Percentiles rank a stretch among this genome's conserved stretches.
phyloP scores from a whole-genome alignment of 257 asterid species.

The Gentiana macrophylla region DNA sequence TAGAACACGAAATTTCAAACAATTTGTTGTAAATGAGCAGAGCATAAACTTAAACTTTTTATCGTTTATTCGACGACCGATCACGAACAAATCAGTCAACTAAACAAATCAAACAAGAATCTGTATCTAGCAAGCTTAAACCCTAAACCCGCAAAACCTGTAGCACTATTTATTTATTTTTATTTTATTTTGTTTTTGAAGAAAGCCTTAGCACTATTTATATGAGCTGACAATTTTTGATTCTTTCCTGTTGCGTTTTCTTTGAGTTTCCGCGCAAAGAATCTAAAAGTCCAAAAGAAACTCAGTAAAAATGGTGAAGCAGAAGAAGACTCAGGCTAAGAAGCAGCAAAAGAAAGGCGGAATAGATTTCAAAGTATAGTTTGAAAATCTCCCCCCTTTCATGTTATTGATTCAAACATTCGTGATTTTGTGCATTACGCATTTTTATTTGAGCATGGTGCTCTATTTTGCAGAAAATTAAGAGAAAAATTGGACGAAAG shows the following conservation, averaged over 20 bases:
- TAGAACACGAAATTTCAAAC: too few relatives aligned
- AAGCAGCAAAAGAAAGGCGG: constrained; percentile 54
- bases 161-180: neutral
- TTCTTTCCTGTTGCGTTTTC: too few relatives aligned
- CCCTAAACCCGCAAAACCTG: constrained; percentile 2
- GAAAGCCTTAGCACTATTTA: neutral
- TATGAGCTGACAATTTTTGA: neutral
- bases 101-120: too few relatives aligned
- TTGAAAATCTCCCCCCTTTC: neutral
- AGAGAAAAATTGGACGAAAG: constrained; percentile 80
- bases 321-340: constrained; percentile 58
- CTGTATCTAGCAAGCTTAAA: constrained; percentile 2
- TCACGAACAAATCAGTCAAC: too few relatives aligned
- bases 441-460: neutral
- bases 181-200: too few relatives aligned
- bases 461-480: constrained; percentile 50
- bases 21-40: too few relatives aligned
- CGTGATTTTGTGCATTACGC: neutral
- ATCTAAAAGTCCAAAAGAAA: neutral
- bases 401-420: neutral
- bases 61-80: too few relatives aligned
- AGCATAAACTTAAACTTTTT: too few relatives aligned
- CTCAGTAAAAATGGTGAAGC: constrained; percentile 47
- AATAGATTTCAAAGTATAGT: constrained; percentile 66
- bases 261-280: neutral